phyloP scores from a whole-genome alignment of 768 basidiomycete species.

The Boletus tomentosulus region DNA sequence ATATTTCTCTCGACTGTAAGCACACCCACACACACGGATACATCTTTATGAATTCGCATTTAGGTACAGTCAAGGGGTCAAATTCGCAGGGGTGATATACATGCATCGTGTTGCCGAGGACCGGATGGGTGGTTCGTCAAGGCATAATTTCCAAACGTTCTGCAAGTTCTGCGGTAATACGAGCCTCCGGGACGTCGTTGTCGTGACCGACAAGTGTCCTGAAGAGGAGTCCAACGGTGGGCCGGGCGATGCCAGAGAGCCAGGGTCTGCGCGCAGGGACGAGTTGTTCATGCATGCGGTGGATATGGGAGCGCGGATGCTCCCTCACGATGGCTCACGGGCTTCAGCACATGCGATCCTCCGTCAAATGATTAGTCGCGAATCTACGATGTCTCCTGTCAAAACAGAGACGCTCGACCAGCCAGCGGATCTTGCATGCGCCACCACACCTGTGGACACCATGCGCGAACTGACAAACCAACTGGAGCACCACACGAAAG shows the following conservation, averaged over 20 bases:
- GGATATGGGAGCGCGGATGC: slow-evolving; percentile 41
- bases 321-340: slow-evolving; percentile 37
- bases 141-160: slow-evolving; percentile 44
- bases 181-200: slow-evolving; percentile 42
- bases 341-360: slow-evolving; percentile 46
- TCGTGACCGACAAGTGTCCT: slow-evolving; percentile 47
- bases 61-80: slow-evolving; percentile 26
- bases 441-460: slow-evolving; percentile 43
- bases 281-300: slow-evolving; percentile 45
- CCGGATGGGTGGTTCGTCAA: slow-evolving; percentile 40
- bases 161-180: slow-evolving; percentile 46
- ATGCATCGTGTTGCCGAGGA: slow-evolving; percentile 45
- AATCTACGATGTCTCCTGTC: slow-evolving; percentile 37
- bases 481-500: slow-evolving; percentile 38
- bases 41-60: not conserved
- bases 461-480: slow-evolving; percentile 42
- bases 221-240: slow-evolving; percentile 30
- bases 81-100: slow-evolving; percentile 46
- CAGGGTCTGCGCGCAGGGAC: slow-evolving; percentile 31
- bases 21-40: not conserved
- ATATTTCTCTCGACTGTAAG: slow-evolving; percentile 21
- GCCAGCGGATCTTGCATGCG: slow-evolving; percentile 38
- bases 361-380: slow-evolving; percentile 36
- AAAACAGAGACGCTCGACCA: slow-evolving; percentile 43
- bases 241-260: slow-evolving; percentile 34